These are phyloP conservation scores for Nicotiana otophora DNA, from an alignment of 257 asterid genomes.

Conservation along the genomic window DNA sequence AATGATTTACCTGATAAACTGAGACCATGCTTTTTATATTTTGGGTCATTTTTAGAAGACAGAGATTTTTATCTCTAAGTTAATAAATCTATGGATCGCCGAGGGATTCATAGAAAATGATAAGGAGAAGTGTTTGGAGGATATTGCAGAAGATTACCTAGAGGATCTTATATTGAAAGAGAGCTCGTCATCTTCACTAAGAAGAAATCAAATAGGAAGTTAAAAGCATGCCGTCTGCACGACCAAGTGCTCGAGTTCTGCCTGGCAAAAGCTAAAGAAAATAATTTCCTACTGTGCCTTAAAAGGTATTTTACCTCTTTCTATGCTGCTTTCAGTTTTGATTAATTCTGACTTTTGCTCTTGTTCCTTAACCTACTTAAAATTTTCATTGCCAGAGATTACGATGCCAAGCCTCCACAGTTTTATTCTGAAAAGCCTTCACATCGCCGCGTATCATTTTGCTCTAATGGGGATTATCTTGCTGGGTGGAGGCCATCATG, in stretches of 20 bases:
- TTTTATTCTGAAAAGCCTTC: background rate
- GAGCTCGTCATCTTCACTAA: background rate
- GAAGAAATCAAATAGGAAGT: constrained; percentile 14
- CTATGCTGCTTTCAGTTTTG: background rate
- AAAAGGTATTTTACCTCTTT: background rate
- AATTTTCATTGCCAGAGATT: background rate
- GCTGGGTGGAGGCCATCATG: background rate
- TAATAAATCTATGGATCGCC: constrained; percentile 32
- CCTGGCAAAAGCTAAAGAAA: constrained; percentile 4
- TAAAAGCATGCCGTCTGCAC: constrained; percentile 25
- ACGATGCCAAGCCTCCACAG: background rate
- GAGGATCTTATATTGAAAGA: background rate
- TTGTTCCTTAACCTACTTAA: no score
- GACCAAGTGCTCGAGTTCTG: constrained; percentile 29
- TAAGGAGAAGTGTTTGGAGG: constrained; percentile 4
- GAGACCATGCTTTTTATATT: constrained; percentile 14
- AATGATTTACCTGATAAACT: constrained; percentile 23
- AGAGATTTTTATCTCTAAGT: constrained; percentile 19
- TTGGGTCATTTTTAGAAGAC: constrained; percentile 27
- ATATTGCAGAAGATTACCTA: constrained; percentile 24
- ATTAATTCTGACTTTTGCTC: background rate
- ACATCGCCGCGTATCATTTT: background rate
- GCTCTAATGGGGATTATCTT: background rate
- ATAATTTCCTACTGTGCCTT: background rate
- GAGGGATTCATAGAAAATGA: constrained; percentile 20